A percentile compares a stretch with the other conserved stretches of the same genome.
These are phyloP conservation scores for Tuber borchii DNA, from an alignment of 495 filamentous ascomycete genomes.

Conservation along the genomic window DNA sequence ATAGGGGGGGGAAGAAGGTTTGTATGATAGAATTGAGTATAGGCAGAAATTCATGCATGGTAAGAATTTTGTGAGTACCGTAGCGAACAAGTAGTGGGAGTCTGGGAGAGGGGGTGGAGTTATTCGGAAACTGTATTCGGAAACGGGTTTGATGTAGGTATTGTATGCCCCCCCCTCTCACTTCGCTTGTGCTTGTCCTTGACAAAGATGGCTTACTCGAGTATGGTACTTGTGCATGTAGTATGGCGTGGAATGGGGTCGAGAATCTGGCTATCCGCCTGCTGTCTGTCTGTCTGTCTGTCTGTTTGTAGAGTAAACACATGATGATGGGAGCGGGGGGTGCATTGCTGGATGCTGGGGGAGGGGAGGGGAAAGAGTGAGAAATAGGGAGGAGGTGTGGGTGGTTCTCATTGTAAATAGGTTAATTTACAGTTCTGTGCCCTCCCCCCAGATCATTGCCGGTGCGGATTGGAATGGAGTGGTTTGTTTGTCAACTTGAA, in stretches of 20 bases:
- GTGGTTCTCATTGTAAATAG: background rate
- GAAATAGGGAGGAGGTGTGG: constrained; percentile 1
- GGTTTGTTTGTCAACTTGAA: background rate
- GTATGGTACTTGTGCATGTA: background rate
- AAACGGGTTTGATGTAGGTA: background rate
- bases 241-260: background rate
- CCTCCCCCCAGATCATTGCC: background rate
- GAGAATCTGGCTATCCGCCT: background rate
- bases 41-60: background rate
- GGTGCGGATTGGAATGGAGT: background rate
- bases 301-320: background rate
- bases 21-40: background rate
- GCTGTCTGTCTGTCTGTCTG: background rate
- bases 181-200: background rate
- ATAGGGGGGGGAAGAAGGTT: background rate
- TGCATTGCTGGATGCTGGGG: background rate
- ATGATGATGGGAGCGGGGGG: background rate
- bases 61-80: background rate
- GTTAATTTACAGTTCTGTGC: background rate
- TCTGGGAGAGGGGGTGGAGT: background rate
- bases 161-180: background rate
- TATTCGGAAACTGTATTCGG: background rate
- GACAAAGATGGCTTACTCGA: background rate
- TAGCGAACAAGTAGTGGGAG: background rate
- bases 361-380: background rate